phyloP scores from a whole-genome alignment of 345 rosid genomes.

The Aquilaria malaccensis region DNA sequence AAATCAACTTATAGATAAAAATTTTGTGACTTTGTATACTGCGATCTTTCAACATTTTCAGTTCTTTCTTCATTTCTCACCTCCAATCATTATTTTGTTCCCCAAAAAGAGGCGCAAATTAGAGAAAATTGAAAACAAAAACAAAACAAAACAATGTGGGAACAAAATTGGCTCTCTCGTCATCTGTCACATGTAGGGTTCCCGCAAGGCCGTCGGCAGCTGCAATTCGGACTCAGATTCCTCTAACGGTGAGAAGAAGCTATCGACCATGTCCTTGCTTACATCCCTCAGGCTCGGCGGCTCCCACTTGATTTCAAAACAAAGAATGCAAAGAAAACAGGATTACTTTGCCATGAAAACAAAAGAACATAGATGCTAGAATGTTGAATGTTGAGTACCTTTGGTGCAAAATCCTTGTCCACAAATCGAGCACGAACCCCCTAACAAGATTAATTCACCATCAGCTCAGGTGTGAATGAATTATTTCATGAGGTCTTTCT shows the following conservation, averaged over 20 bases:
- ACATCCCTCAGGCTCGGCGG: constrained; percentile 49
- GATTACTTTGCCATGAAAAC: neutral
- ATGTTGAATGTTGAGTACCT: constrained; percentile 32
- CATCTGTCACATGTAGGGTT: constrained; percentile 30
- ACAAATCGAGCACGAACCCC: constrained; percentile 77
- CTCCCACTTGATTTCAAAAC: constrained; percentile 37
- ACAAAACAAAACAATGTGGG: too few species aligned
- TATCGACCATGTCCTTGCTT: constrained; percentile 54
- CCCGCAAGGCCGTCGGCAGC: constrained; percentile 44
- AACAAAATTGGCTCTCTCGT: too few species aligned
- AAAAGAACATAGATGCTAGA: neutral
- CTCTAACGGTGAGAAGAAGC: constrained; percentile 31
- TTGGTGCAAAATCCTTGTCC: constrained; percentile 89
- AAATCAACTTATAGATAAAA: too few species aligned
- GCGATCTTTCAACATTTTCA: too few species aligned
- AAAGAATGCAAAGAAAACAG: neutral
- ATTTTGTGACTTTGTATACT: too few species aligned
- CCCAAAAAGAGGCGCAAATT: too few species aligned
- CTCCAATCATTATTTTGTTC: too few species aligned
- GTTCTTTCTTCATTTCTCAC: too few species aligned
- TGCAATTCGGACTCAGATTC: constrained; percentile 40
- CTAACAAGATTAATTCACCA: constrained; percentile 21
- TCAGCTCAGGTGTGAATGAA: neutral
- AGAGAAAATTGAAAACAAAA: too few species aligned
- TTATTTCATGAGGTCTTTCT: too few species aligned